Conservation (phyloP, 176 grass and related monocot genomes). For the Alloteropsis semialata region DNA sequence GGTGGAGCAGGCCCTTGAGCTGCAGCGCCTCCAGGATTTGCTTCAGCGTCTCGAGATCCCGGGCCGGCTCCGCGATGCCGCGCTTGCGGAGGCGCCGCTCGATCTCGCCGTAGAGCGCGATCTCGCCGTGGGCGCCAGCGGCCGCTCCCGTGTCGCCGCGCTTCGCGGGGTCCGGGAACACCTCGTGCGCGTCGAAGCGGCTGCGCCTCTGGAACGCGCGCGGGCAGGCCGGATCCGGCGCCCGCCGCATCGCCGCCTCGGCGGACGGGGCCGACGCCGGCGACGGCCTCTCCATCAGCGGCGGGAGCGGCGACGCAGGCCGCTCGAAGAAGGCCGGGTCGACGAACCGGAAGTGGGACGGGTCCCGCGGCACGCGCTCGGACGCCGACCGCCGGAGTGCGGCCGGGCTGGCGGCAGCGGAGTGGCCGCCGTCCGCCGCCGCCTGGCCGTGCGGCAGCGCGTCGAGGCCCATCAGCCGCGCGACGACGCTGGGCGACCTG, state of each 20-base stretch:
- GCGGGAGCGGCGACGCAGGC: background rate
- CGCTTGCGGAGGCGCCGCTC: slow-evolving; percentile 83
- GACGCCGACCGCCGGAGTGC: slow-evolving; percentile 86
- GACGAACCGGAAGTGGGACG: slow-evolving; percentile 60
- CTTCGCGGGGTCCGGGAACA: slow-evolving; percentile 72
- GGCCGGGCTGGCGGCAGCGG: background rate
- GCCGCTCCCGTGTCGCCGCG: background rate
- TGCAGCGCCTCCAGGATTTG: slow-evolving; percentile 89
- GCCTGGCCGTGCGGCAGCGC: slow-evolving; percentile 33
- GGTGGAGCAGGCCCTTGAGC: slow-evolving; percentile 83
- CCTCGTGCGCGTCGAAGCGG: slow-evolving; percentile 69
- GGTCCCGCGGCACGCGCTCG: slow-evolving; percentile 64
- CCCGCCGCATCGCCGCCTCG: slow-evolving; percentile 2
- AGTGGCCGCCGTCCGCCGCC: background rate
- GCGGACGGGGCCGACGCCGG: background rate
- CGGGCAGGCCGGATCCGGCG: background rate
- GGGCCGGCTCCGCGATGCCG: slow-evolving; percentile 72
- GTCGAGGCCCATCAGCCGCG: slow-evolving; percentile 90
- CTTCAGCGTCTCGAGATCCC: slow-evolving; percentile 86
- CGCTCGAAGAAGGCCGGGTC: slow-evolving; percentile 51
- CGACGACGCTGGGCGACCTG: slow-evolving; percentile 82
- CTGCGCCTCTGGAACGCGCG: slow-evolving; percentile 58
- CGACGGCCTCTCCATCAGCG: slow-evolving; percentile 37
- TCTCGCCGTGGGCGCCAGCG: slow-evolving; percentile 26
- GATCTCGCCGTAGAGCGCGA: slow-evolving; percentile 85